phyloP scores from a whole-genome alignment of 331 rosid species.

The Cucumis variabilis region DNA sequence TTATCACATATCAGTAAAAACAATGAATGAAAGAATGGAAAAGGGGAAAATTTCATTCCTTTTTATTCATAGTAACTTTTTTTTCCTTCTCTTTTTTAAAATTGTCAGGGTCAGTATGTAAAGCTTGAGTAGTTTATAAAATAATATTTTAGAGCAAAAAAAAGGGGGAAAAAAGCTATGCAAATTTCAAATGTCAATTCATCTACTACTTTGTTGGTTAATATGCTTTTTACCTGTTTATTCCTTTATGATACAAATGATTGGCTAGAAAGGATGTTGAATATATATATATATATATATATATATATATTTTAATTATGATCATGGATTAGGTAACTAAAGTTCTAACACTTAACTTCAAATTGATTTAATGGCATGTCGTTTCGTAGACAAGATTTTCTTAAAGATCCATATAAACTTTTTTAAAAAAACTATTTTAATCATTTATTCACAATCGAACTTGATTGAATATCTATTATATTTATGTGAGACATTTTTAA shows the following conservation, averaged over 20 bases:
- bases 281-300: too few relatives aligned
- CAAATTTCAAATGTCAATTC: background rate
- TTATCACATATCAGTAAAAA: too few relatives aligned
- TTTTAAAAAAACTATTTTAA: too few relatives aligned
- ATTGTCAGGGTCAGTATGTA: too few relatives aligned
- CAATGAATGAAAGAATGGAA: too few relatives aligned
- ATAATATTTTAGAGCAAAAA: background rate
- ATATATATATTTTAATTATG: background rate
- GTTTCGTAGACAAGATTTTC: background rate
- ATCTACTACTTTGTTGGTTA: slow-evolving; percentile 28
- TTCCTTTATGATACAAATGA: slow-evolving; percentile 63
- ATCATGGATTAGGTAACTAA: slow-evolving; percentile 55
- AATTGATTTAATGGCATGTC: background rate
- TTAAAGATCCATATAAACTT: background rate
- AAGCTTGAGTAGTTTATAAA: background rate
- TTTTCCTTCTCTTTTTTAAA: too few relatives aligned
- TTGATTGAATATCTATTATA: too few relatives aligned
- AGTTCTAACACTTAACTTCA: background rate
- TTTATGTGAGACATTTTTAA: too few relatives aligned
- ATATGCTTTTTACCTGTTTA: slow-evolving; percentile 37
- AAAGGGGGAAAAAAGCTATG: background rate
- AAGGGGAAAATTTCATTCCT: too few relatives aligned
- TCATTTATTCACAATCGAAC: too few relatives aligned
- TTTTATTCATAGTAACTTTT: too few relatives aligned
- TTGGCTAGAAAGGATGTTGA: slow-evolving; percentile 48